These are phyloP conservation scores for Wickerhamomyces silvicola DNA, from an alignment of 805 yeast species.

Conservation along the genomic window DNA sequence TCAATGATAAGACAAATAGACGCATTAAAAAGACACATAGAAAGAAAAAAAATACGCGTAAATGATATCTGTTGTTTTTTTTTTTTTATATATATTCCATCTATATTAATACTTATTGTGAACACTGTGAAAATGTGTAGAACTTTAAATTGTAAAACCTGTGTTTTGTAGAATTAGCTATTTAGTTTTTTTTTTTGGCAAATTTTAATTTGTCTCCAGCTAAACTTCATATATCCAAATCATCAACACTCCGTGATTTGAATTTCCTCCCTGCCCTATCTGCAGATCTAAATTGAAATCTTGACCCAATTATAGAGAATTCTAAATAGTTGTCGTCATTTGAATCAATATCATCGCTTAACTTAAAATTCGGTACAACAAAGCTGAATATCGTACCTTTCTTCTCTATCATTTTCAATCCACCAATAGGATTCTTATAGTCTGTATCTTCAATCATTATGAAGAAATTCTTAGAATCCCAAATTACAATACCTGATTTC, in stretches of 20 bases:
- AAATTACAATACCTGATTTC: slow-evolving; percentile 64
- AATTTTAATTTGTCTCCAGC: background rate
- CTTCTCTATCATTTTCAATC: slow-evolving; percentile 61
- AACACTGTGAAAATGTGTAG: no score
- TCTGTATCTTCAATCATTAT: slow-evolving; percentile 43
- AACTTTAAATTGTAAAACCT: no score
- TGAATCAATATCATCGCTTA: slow-evolving; percentile 12
- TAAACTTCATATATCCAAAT: slow-evolving; percentile 24
- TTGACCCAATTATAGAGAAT: slow-evolving; percentile 70
- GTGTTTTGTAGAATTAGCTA: no score
- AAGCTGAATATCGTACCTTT: slow-evolving; percentile 58
- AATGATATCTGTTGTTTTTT: background rate
- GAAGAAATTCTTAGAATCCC: slow-evolving; percentile 76
- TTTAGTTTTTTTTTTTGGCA: background rate
- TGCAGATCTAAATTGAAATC: slow-evolving; percentile 66
- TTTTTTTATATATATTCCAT: background rate
- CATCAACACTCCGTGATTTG: slow-evolving; percentile 71
- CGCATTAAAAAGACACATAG: slow-evolving; percentile 15
- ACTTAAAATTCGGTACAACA: slow-evolving; percentile 27
- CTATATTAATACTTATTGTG: no score
- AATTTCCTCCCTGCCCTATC: slow-evolving; percentile 84
- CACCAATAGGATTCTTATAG: slow-evolving; percentile 41
- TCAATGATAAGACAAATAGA: slow-evolving; percentile 17
- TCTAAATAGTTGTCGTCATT: slow-evolving; percentile 36
- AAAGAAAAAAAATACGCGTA: slow-evolving; percentile 4